Percentiles rank a stretch among this genome's conserved stretches.
These are phyloP conservation scores for Parsonsia alboflavescens DNA, from an alignment of 257 asterid genomes.

Conservation along the genomic window DNA sequence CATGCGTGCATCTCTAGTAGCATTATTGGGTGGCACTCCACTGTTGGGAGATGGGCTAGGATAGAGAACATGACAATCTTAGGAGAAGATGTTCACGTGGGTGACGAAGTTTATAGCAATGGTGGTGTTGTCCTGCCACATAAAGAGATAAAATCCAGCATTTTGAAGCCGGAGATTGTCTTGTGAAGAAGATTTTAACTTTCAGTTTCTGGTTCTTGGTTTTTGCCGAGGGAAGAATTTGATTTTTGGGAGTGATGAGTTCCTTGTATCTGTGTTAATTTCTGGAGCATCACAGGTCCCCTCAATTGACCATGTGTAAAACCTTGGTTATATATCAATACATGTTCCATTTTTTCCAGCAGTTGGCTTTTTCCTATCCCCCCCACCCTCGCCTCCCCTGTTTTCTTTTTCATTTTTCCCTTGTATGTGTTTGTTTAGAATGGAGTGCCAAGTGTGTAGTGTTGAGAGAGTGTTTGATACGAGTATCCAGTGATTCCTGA, in stretches of 20 bases:
- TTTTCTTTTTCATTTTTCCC: no score
- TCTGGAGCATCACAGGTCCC: neutral
- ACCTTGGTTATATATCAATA: neutral
- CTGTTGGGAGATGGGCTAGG: conserved; percentile 36
- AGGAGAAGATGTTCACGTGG: conserved; percentile 32
- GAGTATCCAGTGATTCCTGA: neutral
- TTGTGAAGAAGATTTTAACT: conserved; percentile 24
- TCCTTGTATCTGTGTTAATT: neutral
- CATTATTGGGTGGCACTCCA: conserved; percentile 37
- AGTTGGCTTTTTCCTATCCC: no score
- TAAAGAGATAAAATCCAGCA: conserved; percentile 51
- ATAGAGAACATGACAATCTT: conserved; percentile 39
- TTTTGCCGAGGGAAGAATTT: neutral
- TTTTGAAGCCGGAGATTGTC: conserved; percentile 32
- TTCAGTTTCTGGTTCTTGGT: neutral
- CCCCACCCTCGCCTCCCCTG: no score
- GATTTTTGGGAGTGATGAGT: neutral
- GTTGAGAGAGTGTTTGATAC: neutral
- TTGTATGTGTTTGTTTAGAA: neutral
- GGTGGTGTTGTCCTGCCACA: conserved; percentile 33
- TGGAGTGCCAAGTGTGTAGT: neutral
- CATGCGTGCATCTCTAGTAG: conserved; percentile 42
- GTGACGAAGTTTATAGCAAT: conserved; percentile 31
- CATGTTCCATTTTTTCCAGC: neutral
- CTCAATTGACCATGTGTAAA: neutral